Base-by-base conservation (phyloP, 1,139 yeast species). In the Yamadazyma dendronema region DNA sequence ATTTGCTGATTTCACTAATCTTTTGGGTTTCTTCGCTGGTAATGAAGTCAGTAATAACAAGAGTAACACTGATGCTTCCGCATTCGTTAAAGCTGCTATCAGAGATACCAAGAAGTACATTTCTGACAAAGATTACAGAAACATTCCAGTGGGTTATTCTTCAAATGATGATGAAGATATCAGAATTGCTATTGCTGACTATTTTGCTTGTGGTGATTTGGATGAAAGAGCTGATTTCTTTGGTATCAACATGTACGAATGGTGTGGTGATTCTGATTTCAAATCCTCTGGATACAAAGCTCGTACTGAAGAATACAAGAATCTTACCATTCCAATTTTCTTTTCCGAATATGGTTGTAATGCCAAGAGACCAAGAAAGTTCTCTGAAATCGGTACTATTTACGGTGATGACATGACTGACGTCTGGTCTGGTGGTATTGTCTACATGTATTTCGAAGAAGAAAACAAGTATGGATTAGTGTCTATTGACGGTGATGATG, bases 341-440 rank as follows among this genome's bases (percentile, higher is more conserved):
- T 80, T 90, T 61, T 85, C 96, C 37, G 97, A 90, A 67, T 89
- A 84, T 58, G 97, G 97, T 52, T 90, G 97, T 70, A 90, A 88
- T 72, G 68, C 52, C 36, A 56, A 53, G 27, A 40, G 44, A 37
- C 94, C 94, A 48, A 79, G 95, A 64, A 67, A 71, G 36, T 86
- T 86, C 74, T 66, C 77, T 28, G 96, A 86, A 61, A 81, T 85
- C 35, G 77, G 67, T 27, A 74, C 85, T 30, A 56, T 83, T 17
- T 83, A 69, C 63, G 68, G 81, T 30, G 59, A 67, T 39, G 67
- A 80, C 36, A 83, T 84, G 92, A 74, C 85, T 27, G 78, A 72
- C 41, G 88, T 84, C 35, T 87, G 95, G 95, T 86, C 95, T 31
- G 96, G 96, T 48, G 96, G 95, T 53, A 79, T 87, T 54, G 95